A percentile compares a stretch with the other conserved stretches of the same genome.
phyloP scores from a whole-genome alignment of 768 basidiomycete species.

The Gyrodon lividus region DNA sequence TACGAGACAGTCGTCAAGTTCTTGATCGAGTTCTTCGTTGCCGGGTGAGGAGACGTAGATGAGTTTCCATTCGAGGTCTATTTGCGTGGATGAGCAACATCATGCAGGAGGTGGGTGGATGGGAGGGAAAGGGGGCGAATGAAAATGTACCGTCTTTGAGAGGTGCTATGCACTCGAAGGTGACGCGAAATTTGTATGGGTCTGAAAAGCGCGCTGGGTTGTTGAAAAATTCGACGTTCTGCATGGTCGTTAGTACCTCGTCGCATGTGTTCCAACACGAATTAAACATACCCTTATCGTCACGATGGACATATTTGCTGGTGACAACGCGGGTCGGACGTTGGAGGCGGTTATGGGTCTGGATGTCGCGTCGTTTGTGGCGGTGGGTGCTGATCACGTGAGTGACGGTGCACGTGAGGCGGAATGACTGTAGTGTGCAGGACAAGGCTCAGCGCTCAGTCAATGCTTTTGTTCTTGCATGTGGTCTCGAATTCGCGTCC shows the following conservation, averaged over 20 bases:
- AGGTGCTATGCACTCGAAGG: constrained; percentile 93
- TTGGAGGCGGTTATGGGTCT: background rate
- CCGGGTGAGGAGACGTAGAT: constrained; percentile 96
- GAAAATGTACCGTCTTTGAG: constrained; percentile 73
- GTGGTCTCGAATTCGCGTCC: background rate
- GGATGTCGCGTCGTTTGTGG: background rate
- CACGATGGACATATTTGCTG: constrained; percentile 57
- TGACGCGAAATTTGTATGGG: constrained; percentile 89
- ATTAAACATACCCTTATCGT: constrained; percentile 56
- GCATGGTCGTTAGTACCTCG: background rate
- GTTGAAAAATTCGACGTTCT: constrained; percentile 90
- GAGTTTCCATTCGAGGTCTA: constrained; percentile 97
- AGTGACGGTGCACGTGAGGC: constrained; percentile 4
- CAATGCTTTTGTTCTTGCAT: constrained; percentile 5
- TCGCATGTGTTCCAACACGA: background rate
- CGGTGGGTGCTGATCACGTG: background rate
- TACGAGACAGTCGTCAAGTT: constrained; percentile 95
- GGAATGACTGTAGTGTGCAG: background rate
- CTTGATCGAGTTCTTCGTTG: constrained; percentile 90
- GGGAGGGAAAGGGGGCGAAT: background rate
- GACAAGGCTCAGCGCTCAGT: no score
- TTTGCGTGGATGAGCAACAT: background rate
- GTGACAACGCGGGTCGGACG: background rate
- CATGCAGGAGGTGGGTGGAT: background rate
- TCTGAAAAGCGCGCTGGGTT: constrained; percentile 93